phyloP scores from a whole-genome alignment of 1,284 basidiomycete species.

The Neotropicomus parvogracilis region DNA sequence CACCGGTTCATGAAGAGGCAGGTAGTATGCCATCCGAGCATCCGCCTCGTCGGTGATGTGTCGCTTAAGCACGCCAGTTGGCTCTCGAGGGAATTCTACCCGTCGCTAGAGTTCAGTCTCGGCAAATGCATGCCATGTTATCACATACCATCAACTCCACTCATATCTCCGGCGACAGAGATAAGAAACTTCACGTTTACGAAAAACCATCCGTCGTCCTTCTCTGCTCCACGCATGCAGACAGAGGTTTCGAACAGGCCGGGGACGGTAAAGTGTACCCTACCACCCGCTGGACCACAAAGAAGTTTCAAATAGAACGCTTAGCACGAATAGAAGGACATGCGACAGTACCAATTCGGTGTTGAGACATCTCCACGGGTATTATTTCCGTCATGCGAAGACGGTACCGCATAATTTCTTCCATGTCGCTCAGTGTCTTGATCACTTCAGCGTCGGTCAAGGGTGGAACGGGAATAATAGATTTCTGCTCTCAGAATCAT shows the following conservation, averaged over 20 bases:
- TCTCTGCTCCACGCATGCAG: conserved; percentile 64
- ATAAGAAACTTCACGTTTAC: conserved; percentile 75
- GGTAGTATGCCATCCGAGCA: conserved; percentile 57
- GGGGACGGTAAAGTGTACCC: conserved; percentile 71
- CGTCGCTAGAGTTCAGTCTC: neutral
- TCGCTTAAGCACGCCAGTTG: conserved; percentile 58
- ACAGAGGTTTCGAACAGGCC: conserved; percentile 75
- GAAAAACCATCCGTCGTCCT: conserved; percentile 78
- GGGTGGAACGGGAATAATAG: conserved; percentile 61
- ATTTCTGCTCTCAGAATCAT: conserved; percentile 46
- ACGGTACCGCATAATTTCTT: conserved; percentile 73
- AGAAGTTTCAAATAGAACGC: conserved; percentile 16
- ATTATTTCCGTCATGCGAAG: conserved; percentile 71
- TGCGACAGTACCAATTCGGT: conserved; percentile 57
- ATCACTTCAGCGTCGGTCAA: conserved; percentile 65
- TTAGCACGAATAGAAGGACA: conserved; percentile 7
- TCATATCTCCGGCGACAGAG: conserved; percentile 66
- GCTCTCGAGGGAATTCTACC: conserved; percentile 67
- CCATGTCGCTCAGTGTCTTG: conserved; percentile 66
- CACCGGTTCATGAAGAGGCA: conserved; percentile 44
- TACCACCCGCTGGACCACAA: conserved; percentile 57
- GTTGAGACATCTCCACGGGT: conserved; percentile 71
- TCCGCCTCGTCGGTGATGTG: conserved; percentile 73
- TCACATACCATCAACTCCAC: conserved; percentile 60
- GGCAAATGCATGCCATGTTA: neutral